Evolutionary conservation across 495 filamentous ascomycete genomes (phyloP).

Genomic region (Penicillium longicatenatum): DNA sequence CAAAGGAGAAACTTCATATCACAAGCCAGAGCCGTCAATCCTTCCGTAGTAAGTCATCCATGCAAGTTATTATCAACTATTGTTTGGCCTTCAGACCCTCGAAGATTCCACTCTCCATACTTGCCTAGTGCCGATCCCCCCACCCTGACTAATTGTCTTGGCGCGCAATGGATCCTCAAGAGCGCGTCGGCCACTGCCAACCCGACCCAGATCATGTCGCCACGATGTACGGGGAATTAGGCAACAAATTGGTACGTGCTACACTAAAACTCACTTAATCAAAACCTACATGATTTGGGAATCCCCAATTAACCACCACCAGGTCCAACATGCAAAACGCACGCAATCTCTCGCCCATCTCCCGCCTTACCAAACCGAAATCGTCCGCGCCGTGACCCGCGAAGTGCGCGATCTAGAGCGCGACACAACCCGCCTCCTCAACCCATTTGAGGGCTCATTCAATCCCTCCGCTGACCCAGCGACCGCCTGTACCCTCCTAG

Average conservation of each 20-base stretch:
- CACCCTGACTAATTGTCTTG: conserved; percentile 34
- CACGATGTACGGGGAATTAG: conserved; percentile 88
- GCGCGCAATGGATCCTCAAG: conserved; percentile 26
- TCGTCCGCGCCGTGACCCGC: conserved; percentile 81
- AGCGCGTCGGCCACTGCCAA: conserved; percentile 21
- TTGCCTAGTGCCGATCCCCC: conserved; percentile 4
- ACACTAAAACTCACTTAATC: not conserved
- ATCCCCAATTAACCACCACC: conserved; percentile 12
- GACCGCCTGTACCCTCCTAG: conserved; percentile 82
- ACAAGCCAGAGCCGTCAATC: not conserved
- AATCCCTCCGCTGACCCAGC: conserved; percentile 82
- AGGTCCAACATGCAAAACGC: conserved; percentile 97
- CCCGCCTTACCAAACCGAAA: conserved; percentile 90
- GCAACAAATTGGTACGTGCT: conserved; percentile 72
- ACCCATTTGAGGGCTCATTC: conserved; percentile 81
- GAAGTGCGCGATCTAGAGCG: conserved; percentile 95
- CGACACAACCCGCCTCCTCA: conserved; percentile 77
- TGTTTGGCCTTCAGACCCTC: not conserved
- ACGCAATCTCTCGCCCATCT: conserved; percentile 86
- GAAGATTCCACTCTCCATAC: conserved; percentile 1
- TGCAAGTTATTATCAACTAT: not conserved
- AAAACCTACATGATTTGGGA: not conserved
- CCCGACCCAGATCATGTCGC: conserved; percentile 27
- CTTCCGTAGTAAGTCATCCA: too few relatives aligned
- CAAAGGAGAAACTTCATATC: not conserved